Base-by-base conservation (phyloP, 768 basidiomycete species). In the Tephrocybe sp. region DNA sequence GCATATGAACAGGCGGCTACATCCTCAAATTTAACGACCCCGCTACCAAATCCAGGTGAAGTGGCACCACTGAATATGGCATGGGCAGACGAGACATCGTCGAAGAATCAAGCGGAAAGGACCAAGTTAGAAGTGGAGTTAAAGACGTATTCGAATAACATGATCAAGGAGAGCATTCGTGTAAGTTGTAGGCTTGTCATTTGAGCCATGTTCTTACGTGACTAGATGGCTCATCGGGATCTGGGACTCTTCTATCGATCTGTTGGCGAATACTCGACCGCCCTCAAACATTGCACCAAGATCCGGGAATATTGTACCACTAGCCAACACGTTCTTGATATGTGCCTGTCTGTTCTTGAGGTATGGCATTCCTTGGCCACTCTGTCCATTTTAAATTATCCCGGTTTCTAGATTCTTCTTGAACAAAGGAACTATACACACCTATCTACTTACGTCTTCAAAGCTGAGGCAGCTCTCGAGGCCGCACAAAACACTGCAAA, bases 141-240 rank as follows among this genome's bases (percentile, higher is more conserved):
- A 62, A 94, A 93, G 79, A 91, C 88, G 10, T 97, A 97, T 62
- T 78, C 84, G 56, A 94, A 90, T 59, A 98, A 97, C 65, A 87
- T 97, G 85, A 97, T 98, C 75, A 98, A 97, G 69, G 95, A 98
- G 77, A 94, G 91, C 76, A 94, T 97, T 58, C 75, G 95, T 60
- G 93, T 95, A 64, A 62, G 78, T 72, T 18, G 25, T 40, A 34
- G 40, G 22, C 24, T 51, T 30, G 50, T 18, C 11, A 12, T 11
- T 23, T 12, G 27, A 16, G 12, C 7, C 34, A 22, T 33, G 16
- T 37, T 21, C 23, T 50, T 24, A 52, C 45, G 34, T 39, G 19
- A 31, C 22, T 63, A 94, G 91, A 91, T 95, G 91, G 89, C 82
- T 0, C 84, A 94, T 66, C 78, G 94, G 48, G 94, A 97, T 59